A percentile compares a stretch with the other conserved stretches of the same genome.
phyloP scores from a whole-genome alignment of 805 yeast species.

The Pichia heedii region DNA sequence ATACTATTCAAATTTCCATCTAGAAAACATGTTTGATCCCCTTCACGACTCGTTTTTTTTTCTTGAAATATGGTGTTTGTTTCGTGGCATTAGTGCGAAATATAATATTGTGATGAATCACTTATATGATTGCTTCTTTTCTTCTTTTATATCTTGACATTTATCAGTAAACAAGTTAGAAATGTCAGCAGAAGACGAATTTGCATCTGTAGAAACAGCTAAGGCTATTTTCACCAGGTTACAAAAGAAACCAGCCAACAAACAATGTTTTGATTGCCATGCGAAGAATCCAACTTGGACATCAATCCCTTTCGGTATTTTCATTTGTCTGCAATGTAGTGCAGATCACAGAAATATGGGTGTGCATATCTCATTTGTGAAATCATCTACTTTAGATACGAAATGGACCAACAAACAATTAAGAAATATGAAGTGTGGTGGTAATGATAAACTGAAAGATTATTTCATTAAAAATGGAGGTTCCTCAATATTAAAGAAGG shows the following conservation, averaged over 20 bases:
- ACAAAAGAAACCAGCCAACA: conserved; percentile 62
- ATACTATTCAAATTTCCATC: no score
- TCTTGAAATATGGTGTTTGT: no score
- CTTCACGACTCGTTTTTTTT: no score
- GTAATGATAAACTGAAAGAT: conserved; percentile 79
- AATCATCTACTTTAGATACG: conserved; percentile 75
- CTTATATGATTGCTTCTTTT: no score
- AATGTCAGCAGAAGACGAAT: conserved; percentile 20
- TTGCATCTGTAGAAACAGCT: conserved; percentile 64
- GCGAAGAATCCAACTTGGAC: conserved; percentile 98
- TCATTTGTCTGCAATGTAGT: conserved; percentile 89
- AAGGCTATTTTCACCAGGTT: conserved; percentile 54
- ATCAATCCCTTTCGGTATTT: conserved; percentile 90
- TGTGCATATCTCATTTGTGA: conserved; percentile 91
- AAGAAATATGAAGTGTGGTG: conserved; percentile 89
- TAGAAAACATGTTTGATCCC: no score
- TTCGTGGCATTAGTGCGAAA: no score
- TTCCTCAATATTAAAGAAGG: conserved; percentile 53
- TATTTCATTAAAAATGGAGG: conserved; percentile 84
- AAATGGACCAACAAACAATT: conserved; percentile 89
- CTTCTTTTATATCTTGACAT: no score
- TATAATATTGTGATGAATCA: no score
- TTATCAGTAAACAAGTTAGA: background rate
- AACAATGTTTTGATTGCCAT: conserved; percentile 84
- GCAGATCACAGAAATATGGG: conserved; percentile 94